Percentiles rank a stretch among this genome's conserved stretches.
These are phyloP conservation scores for Trichophyton verrucosum DNA, from an alignment of 2,329 filamentous ascomycete species.

Conservation along the genomic window DNA sequence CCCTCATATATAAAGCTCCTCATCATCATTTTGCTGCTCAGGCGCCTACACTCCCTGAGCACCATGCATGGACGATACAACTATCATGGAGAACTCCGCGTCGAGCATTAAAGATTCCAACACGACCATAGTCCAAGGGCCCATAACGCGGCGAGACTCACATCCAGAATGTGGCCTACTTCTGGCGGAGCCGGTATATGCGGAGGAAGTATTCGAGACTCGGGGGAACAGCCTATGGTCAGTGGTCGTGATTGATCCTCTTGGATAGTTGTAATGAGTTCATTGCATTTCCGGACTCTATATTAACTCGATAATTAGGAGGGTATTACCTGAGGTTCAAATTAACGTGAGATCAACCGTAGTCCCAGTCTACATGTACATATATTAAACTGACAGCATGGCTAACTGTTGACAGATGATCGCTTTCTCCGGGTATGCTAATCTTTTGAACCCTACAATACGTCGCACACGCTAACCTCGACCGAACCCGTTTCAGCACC, in stretches of 20 bases:
- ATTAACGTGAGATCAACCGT: slow-evolving; percentile 22
- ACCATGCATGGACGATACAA: neutral
- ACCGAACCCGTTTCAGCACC: slow-evolving; percentile 18
- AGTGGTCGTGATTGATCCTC: neutral
- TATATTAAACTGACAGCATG: neutral
- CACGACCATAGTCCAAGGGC: neutral
- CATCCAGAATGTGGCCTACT: slow-evolving; percentile 1
- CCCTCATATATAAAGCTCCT: neutral
- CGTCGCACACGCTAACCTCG: neutral
- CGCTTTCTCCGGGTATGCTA: slow-evolving; percentile 32
- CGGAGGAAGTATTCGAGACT: neutral
- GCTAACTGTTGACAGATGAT: slow-evolving; percentile 27
- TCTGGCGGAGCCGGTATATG: slow-evolving; percentile 4
- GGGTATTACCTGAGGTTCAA: slow-evolving; percentile 30
- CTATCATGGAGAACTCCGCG: neutral
- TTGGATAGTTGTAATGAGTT: neutral
- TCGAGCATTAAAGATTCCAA: neutral
- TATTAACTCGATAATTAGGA: slow-evolving; percentile 18
- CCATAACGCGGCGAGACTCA: neutral
- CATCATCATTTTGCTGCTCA: neutral
- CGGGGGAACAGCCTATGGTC: slow-evolving; percentile 9
- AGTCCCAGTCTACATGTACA: too few relatives aligned
- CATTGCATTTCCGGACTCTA: neutral
- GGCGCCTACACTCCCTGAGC: neutral
- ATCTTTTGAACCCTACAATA: neutral